Conservation (phyloP, 2,329 filamentous ascomycete species). For the Nemania bipapillata region DNA sequence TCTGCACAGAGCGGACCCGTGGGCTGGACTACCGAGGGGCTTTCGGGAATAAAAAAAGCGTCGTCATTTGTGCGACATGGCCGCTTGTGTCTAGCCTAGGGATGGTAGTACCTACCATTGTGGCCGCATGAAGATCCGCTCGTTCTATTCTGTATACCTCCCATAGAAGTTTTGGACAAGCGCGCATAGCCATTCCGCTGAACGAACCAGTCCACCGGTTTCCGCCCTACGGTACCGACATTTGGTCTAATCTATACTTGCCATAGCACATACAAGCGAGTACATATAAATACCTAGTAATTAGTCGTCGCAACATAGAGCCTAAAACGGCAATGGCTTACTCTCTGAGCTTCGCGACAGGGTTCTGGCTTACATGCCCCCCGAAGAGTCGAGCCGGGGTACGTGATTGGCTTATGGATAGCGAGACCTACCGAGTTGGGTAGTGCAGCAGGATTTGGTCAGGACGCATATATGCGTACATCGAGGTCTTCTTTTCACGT, state of each 20-base stretch:
- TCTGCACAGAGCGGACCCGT: not conserved
- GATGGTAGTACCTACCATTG: not conserved
- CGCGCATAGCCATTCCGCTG: slow-evolving; percentile 8
- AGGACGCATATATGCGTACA: no score
- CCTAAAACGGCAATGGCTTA: slow-evolving; percentile 29
- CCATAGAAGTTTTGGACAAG: not conserved
- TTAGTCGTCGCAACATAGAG: slow-evolving; percentile 29
- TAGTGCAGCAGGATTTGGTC: not conserved
- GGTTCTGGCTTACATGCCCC: slow-evolving; percentile 18
- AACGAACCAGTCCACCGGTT: slow-evolving; percentile 6
- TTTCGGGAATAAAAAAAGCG: slow-evolving; percentile 6
- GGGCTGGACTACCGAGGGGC: not conserved
- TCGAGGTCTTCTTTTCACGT: no score
- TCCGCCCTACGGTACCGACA: not conserved
- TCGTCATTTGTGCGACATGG: slow-evolving; percentile 9
- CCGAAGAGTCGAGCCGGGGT: not conserved
- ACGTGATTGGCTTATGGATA: slow-evolving; percentile 16
- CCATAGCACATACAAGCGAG: no score
- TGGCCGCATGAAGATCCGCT: not conserved
- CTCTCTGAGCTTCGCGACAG: slow-evolving; percentile 5
- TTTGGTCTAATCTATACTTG: no score
- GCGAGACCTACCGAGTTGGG: slow-evolving; percentile 1
- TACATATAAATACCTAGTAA: no score
- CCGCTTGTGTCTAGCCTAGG: not conserved
- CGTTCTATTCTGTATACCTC: not conserved